These are phyloP conservation scores for Durotheca rogersii DNA, from an alignment of 495 filamentous ascomycete species.

Conservation along the genomic window DNA sequence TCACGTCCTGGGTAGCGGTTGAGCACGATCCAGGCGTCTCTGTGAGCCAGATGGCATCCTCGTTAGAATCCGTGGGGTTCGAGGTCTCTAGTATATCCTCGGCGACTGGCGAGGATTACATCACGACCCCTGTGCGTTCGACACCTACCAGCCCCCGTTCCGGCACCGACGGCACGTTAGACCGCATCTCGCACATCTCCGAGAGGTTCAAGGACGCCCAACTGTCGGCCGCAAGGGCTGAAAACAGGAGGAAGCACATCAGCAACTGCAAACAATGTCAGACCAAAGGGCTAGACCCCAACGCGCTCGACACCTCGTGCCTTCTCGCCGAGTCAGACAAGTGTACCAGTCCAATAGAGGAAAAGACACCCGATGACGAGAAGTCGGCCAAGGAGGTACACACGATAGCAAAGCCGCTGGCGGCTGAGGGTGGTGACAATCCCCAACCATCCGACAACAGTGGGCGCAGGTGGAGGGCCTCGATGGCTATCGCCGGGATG, in stretches of 20 bases:
- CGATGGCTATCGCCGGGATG: conserved; percentile 78
- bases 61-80: conserved; percentile 49
- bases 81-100: conserved; percentile 48
- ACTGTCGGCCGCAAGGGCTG: conserved; percentile 6
- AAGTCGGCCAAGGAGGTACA: conserved; percentile 8
- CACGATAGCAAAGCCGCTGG: conserved; percentile 15
- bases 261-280: conserved; percentile 33
- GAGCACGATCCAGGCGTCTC: conserved; percentile 22
- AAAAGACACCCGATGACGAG: conserved; percentile 11
- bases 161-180: conserved; percentile 14
- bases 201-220: conserved; percentile 15
- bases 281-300: conserved; percentile 10
- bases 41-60: conserved; percentile 39
- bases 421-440: conserved; percentile 3
- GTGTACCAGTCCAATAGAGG: not conserved
- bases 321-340: not conserved
- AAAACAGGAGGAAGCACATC: conserved; percentile 30
- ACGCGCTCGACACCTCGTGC: not conserved
- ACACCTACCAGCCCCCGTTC: conserved; percentile 3
- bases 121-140: conserved; percentile 8
- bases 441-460: not conserved
- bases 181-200: conserved; percentile 15
- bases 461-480: conserved; percentile 50
- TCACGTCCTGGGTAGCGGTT: conserved; percentile 52
- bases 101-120: conserved; percentile 31